A percentile compares a stretch with the other conserved stretches of the same genome.
These are phyloP conservation scores for Termitomyces sp. DNA, from an alignment of 768 basidiomycete species.

Conservation along the genomic window DNA sequence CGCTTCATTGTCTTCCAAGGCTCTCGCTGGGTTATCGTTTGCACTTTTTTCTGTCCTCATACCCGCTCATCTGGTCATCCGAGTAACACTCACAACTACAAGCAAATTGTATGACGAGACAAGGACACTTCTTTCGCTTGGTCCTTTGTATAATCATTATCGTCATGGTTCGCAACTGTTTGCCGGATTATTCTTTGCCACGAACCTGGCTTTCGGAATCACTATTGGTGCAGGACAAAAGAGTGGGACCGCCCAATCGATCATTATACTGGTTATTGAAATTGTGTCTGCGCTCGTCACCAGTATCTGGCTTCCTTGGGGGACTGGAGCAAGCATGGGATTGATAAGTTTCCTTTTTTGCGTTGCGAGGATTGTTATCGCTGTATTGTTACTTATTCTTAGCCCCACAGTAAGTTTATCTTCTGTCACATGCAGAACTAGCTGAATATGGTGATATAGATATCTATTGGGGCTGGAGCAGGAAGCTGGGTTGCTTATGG, in stretches of 20 bases:
- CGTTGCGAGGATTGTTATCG: slow-evolving; percentile 83
- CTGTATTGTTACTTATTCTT: slow-evolving; percentile 86
- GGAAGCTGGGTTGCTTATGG: slow-evolving; percentile 94
- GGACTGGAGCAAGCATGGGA: slow-evolving; percentile 95
- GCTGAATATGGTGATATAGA: slow-evolving; percentile 39
- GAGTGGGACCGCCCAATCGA: slow-evolving; percentile 88
- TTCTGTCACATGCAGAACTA: slow-evolving; percentile 7
- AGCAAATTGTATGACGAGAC: slow-evolving; percentile 95
- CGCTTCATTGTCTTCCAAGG: slow-evolving; percentile 56
- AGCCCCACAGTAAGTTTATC: slow-evolving; percentile 69
- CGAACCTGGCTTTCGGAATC: slow-evolving; percentile 78
- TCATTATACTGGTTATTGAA: slow-evolving; percentile 86
- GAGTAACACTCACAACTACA: slow-evolving; percentile 76
- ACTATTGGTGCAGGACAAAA: slow-evolving; percentile 87
- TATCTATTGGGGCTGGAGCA: slow-evolving; percentile 75
- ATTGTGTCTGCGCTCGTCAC: slow-evolving; percentile 84
- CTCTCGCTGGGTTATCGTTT: slow-evolving; percentile 81
- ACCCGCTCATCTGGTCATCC: slow-evolving; percentile 69
- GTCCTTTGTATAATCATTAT: slow-evolving; percentile 94
- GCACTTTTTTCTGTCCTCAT: slow-evolving; percentile 71
- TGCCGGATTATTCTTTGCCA: slow-evolving; percentile 72
- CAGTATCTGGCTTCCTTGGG: slow-evolving; percentile 95
- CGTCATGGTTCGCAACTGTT: slow-evolving; percentile 89
- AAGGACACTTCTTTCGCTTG: slow-evolving; percentile 81
- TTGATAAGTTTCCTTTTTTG: slow-evolving; percentile 91